Conservation (phyloP, 1,284 basidiomycete genomes). For the Xerocomus minutiporus region DNA sequence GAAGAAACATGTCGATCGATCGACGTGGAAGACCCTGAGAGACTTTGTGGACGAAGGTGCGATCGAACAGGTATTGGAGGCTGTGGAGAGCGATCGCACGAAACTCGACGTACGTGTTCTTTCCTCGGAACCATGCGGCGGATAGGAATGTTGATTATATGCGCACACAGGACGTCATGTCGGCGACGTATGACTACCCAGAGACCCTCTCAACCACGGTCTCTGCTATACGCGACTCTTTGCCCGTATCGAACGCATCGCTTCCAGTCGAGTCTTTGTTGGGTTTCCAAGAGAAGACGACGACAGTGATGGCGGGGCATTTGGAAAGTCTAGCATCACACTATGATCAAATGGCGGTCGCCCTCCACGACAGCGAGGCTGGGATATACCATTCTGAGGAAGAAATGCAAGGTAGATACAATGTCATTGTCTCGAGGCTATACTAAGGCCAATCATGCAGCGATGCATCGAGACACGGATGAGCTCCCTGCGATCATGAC, state of each 20-base stretch:
- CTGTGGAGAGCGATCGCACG: conserved; percentile 62
- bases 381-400: conserved; percentile 61
- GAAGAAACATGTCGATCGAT: conserved; percentile 42
- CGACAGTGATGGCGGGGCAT: conserved; percentile 63
- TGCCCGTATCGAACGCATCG: conserved; percentile 40
- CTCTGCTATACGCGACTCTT: conserved; percentile 45
- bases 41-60: conserved; percentile 79
- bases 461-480: conserved; percentile 72
- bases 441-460: conserved; percentile 34
- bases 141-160: background rate
- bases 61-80: conserved; percentile 68
- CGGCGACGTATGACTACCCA: conserved; percentile 60
- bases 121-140: background rate
- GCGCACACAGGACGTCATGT: conserved; percentile 51
- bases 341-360: conserved; percentile 68
- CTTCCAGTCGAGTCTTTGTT: conserved; percentile 48
- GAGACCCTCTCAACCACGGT: conserved; percentile 56
- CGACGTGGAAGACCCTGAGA: conserved; percentile 71
- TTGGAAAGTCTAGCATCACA: conserved; percentile 66
- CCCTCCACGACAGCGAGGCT: conserved; percentile 59
- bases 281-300: conserved; percentile 52
- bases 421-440: background rate
- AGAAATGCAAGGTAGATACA: conserved; percentile 56
- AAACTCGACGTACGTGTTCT: conserved; percentile 55
- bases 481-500: conserved; percentile 68